A percentile compares a stretch with the other conserved stretches of the same genome.
phyloP scores from a whole-genome alignment of 1,284 basidiomycete genomes.

The Cronartium ribicola region DNA sequence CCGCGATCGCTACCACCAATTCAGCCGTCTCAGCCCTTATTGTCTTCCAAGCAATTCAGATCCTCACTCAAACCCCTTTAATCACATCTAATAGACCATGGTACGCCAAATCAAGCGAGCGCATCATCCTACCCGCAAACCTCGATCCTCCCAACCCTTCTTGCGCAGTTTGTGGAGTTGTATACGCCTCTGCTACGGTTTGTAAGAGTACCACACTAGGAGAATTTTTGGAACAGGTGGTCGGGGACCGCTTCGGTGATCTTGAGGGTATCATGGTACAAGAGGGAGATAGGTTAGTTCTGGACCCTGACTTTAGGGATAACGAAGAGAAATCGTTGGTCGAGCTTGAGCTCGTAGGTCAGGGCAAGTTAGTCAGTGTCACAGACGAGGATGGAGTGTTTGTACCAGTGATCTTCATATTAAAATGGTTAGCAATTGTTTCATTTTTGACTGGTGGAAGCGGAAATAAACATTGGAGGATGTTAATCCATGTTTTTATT shows the following conservation, averaged over 20 bases:
- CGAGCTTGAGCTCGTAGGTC: conserved; percentile 62
- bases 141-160: conserved; percentile 64
- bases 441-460: neutral
- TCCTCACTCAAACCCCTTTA: conserved; percentile 58
- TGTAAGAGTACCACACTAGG: conserved; percentile 60
- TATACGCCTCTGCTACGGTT: conserved; percentile 69
- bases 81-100: conserved; percentile 64
- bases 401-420: conserved; percentile 68
- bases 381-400: conserved; percentile 79
- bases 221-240: conserved; percentile 7
- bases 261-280: conserved; percentile 65
- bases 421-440: conserved; percentile 11
- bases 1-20: conserved; percentile 97
- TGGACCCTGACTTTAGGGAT: conserved; percentile 85
- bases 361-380: conserved; percentile 77
- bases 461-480: neutral
- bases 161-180: conserved; percentile 82
- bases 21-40: conserved; percentile 92
- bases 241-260: conserved; percentile 52
- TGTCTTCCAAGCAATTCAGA: conserved; percentile 81
- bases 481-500: neutral
- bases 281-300: conserved; percentile 74
- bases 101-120: conserved; percentile 66
- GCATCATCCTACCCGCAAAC: conserved; percentile 62
- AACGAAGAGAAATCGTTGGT: conserved; percentile 69